phyloP scores from a whole-genome alignment of 2,329 filamentous ascomycete species.

The Epichloe coenophiala region DNA sequence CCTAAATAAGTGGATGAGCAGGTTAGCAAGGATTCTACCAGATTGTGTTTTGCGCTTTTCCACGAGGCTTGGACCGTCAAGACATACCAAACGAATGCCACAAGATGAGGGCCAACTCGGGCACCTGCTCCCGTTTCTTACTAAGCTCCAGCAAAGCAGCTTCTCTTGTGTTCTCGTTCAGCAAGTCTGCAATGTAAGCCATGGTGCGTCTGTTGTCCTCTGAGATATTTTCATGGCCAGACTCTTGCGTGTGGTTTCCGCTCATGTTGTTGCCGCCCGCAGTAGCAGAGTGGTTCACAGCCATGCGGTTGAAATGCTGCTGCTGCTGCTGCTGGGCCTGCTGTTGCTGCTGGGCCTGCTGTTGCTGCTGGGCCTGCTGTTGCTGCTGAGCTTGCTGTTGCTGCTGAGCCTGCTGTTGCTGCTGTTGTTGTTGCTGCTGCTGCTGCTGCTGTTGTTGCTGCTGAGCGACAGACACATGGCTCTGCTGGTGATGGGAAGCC shows the following conservation, averaged over 20 bases:
- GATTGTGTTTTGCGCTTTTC: background rate
- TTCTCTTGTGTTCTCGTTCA: conserved; percentile 79
- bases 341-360: conserved; percentile 24
- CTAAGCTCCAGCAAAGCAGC: conserved; percentile 87
- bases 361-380: conserved; percentile 36
- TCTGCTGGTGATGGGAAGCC: conserved; percentile 43
- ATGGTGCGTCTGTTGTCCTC: conserved; percentile 92
- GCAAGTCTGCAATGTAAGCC: conserved; percentile 79
- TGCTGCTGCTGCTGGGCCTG: conserved; percentile 30
- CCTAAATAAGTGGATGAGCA: conserved; percentile 34
- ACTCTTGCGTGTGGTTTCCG: conserved; percentile 38
- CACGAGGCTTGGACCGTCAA: background rate
- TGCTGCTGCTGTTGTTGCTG: conserved; percentile 32
- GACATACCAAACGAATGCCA: conserved; percentile 94
- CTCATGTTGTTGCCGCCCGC: conserved; percentile 28
- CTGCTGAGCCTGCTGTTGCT: conserved; percentile 12
- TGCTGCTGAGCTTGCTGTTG: conserved; percentile 29
- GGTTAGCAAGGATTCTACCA: background rate
- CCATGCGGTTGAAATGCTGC: conserved; percentile 61
- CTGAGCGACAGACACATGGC: conserved; percentile 40
- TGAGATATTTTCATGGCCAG: conserved; percentile 53
- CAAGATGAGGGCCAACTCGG: conserved; percentile 85
- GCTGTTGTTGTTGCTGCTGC: conserved; percentile 15
- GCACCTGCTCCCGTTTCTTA: conserved; percentile 97
- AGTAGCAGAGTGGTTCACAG: conserved; percentile 46